A percentile compares a stretch with the other conserved stretches of the same genome.
Conservation (phyloP, 768 basidiomycete genomes). For the Boletales sp. region DNA sequence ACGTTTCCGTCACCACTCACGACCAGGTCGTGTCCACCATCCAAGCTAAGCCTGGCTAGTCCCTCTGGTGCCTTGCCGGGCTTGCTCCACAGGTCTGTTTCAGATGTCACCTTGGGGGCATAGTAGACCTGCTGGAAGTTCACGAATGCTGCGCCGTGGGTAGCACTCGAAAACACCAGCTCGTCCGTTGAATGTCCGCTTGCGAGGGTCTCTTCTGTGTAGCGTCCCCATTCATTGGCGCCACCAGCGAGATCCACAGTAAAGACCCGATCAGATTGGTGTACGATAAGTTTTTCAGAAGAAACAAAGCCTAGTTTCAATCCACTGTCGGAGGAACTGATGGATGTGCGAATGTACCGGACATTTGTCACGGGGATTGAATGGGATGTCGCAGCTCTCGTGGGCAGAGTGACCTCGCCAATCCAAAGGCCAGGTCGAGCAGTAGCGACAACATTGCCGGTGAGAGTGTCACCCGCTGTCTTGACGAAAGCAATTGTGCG, state of each 20-base stretch:
- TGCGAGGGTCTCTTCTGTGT: constrained; percentile 45
- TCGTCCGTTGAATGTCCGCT: constrained; percentile 57
- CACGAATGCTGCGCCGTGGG: constrained; percentile 55
- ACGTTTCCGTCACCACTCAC: constrained; percentile 62
- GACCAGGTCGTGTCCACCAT: constrained; percentile 70
- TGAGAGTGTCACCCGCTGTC: constrained; percentile 53
- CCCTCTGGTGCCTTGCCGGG: constrained; percentile 64
- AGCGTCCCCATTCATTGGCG: constrained; percentile 45
- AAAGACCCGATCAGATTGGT: constrained; percentile 49
- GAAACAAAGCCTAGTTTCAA: constrained; percentile 56
- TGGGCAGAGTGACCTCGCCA: constrained; percentile 53
- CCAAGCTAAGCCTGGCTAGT: constrained; percentile 59
- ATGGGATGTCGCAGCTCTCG: constrained; percentile 14
- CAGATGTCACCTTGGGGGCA: constrained; percentile 41
- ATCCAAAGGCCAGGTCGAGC: constrained; percentile 62
- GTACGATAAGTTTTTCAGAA: constrained; percentile 56
- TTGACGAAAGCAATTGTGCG: constrained; percentile 64
- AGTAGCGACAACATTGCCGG: constrained; percentile 64
- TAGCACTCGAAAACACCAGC: constrained; percentile 42
- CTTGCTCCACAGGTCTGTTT: constrained; percentile 60
- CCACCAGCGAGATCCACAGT: constrained; percentile 48
- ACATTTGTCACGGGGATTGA: constrained; percentile 44
- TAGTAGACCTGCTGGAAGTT: constrained; percentile 69
- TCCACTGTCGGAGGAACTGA: constrained; percentile 38
- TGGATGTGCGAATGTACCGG: constrained; percentile 49